Base-by-base conservation (phyloP, 2,329 filamentous ascomycete genomes). In the Talaromyces sp. region DNA sequence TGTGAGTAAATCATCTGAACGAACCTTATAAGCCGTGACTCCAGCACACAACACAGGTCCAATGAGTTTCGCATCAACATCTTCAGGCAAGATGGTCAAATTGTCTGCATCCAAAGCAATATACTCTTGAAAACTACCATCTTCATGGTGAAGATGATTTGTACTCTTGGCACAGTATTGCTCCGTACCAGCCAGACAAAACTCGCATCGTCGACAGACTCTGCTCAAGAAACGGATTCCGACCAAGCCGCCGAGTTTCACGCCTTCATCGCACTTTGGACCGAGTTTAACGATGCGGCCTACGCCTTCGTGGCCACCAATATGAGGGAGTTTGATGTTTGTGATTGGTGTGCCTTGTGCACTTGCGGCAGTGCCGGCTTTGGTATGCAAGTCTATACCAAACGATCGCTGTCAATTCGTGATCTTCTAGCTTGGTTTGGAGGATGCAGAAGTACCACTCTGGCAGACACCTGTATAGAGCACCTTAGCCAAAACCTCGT, bases 241-340 rank as follows among this genome's bases (percentile, higher is more conserved):
- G 1, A 82, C 80, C 9, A 80, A 67, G 0, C 68, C 72, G 17
- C 79, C 79, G 5, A 81, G 37, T 33, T 75, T 74, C 22, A 82
- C 67, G 2, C 75, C 74, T 3, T 73, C 70, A 10, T 69, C 70
- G 41, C 73, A 72, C 33, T 74, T 75, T 1, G 78, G 74, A 0
- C 80, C 80, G 5, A 82, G 69, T 0, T 73, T 70, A 17, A 82
- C 70, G 49, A 82, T 77, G 0, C 75, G 76, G 1, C 79, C 80
- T 17, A 82, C 74, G 1, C 80, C 80, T 73, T 82, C 79, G 67
- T 82, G 80, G 6, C 80, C 79, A 17, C 79, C 79, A n/a, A 82
- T 72, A 62, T 82, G 79, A 0, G 80, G 80, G 0, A 81, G 70
- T 63, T 82, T 82, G 67, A 81, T 78, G 15, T 78, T 73, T 1